Percentiles rank a stretch among this genome's conserved stretches.
Evolutionary conservation across 2,329 filamentous ascomycete species (phyloP).

Genomic region (Trichoderma sp.): DNA sequence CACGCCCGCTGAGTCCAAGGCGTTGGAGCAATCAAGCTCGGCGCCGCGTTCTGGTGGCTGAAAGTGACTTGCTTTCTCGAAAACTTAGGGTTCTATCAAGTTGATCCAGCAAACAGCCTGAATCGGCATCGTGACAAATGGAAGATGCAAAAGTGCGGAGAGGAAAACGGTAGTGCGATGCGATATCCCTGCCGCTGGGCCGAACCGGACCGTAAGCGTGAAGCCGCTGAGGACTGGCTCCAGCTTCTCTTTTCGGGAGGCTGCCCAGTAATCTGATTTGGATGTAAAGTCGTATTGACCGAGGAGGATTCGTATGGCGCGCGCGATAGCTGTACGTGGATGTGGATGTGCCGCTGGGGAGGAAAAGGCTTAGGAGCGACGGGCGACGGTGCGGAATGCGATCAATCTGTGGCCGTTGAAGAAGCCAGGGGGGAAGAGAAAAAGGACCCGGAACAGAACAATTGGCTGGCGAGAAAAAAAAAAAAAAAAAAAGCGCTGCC

Average conservation of each 20-base stretch:
- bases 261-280: constrained; percentile 6
- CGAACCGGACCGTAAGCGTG: constrained; percentile 9
- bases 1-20: constrained; percentile 5
- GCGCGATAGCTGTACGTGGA: constrained; percentile 6
- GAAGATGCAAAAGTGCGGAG: constrained; percentile 12
- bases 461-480: neutral
- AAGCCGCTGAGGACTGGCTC: neutral
- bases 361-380: neutral
- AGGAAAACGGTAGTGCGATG: constrained; percentile 17
- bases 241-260: constrained; percentile 4
- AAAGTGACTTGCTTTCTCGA: neutral
- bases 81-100: constrained; percentile 4
- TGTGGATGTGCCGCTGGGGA: neutral
- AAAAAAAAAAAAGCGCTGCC: neutral
- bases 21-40: constrained; percentile 9
- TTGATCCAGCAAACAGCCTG: constrained; percentile 13
- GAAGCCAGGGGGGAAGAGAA: neutral
- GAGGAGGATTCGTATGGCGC: neutral
- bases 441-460: neutral
- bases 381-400: neutral
- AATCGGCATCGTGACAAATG: constrained; percentile 30
- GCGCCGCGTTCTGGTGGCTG: constrained; percentile 2
- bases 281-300: neutral
- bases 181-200: constrained; percentile 11
- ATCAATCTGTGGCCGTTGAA: neutral